phyloP scores from a whole-genome alignment of 371 early-diverging fungal species.

The Haplosporangium sp. region DNA sequence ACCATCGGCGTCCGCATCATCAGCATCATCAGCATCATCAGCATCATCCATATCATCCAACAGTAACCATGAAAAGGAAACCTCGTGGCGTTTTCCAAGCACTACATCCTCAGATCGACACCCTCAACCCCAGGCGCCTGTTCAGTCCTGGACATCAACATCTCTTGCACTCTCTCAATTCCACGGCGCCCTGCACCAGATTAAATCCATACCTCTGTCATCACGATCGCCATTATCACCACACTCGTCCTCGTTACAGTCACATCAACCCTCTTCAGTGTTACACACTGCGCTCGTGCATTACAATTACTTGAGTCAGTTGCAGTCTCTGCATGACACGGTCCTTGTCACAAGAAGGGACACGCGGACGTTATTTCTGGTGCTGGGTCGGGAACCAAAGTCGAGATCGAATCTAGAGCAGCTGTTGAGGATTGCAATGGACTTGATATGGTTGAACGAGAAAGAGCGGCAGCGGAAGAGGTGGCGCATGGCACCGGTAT shows the following conservation, averaged over 20 bases:
- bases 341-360: conserved; percentile 27
- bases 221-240: background rate
- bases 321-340: conserved; percentile 26
- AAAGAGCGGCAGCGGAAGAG: conserved; percentile 21
- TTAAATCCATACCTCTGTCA: background rate
- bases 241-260: background rate
- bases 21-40: background rate
- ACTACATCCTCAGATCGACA: background rate
- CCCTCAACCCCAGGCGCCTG: background rate
- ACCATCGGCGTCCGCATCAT: background rate
- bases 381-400: conserved; percentile 29
- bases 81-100: conserved; percentile 15
- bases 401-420: conserved; percentile 24
- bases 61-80: background rate
- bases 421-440: conserved; percentile 30
- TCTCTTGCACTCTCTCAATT: conserved; percentile 19
- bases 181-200: conserved; percentile 15
- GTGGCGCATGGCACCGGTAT: background rate
- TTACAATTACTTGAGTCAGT: conserved; percentile 33
- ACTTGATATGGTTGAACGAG: conserved; percentile 45
- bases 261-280: background rate
- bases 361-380: conserved; percentile 25
- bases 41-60: background rate
- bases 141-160: conserved; percentile 36
- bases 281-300: conserved; percentile 6